These are phyloP conservation scores for Rhamnella rubrinervis DNA, from an alignment of 331 rosid species.

Conservation along the genomic window DNA sequence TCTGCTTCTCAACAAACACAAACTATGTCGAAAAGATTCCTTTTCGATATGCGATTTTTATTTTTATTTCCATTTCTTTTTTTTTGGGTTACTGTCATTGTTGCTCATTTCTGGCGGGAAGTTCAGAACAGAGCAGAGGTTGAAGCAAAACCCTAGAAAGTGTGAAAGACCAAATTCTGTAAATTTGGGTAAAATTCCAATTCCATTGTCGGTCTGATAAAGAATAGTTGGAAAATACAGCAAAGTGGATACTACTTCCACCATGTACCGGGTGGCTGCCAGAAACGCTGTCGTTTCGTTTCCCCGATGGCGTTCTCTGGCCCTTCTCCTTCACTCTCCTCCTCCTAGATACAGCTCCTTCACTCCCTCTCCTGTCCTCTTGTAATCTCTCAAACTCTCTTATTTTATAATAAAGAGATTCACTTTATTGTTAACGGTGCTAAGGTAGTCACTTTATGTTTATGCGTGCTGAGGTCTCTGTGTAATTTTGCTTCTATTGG, in stretches of 20 bases:
- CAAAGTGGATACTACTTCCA: not conserved
- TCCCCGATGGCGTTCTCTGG: conserved; percentile 49
- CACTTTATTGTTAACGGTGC: not conserved
- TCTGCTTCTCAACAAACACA: no score
- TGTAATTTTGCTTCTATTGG: not conserved
- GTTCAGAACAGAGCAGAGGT: conserved; percentile 6
- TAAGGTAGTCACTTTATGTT: not conserved
- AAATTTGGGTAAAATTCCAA: not conserved
- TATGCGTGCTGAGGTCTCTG: no score
- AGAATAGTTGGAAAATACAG: not conserved
- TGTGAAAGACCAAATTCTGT: no score
- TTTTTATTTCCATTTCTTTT: no score
- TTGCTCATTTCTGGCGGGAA: conserved; percentile 24
- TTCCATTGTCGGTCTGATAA: not conserved
- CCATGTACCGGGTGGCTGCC: conserved; percentile 54
- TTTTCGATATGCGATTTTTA: no score
- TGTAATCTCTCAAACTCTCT: conserved; percentile 38
- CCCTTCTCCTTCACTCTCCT: conserved; percentile 38
- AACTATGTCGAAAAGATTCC: no score
- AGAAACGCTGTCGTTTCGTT: conserved; percentile 44
- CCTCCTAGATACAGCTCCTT: conserved; percentile 30
- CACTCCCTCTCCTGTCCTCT: conserved; percentile 34
- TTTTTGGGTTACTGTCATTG: no score
- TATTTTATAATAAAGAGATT: not conserved
- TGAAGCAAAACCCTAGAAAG: conserved; percentile 1